Base-by-base conservation (phyloP, 441 rosid species). In the Viola pubescens region DNA sequence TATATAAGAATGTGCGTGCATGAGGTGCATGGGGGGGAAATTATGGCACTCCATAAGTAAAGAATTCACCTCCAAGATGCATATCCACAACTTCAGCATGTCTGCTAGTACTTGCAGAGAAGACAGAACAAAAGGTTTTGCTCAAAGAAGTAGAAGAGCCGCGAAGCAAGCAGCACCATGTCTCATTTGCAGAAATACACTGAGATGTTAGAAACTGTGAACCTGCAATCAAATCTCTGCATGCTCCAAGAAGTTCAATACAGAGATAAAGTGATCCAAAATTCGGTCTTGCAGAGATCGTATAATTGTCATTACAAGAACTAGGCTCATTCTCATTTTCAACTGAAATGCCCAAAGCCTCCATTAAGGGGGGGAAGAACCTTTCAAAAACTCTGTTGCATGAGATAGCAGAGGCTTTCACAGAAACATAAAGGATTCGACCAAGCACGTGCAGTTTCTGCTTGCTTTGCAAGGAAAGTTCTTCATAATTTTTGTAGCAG, bases 181-280 rank as follows among this genome's bases (percentile, higher is more conserved):
- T 64, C 70, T 79, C 83, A 51, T 77, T 70, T 12, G 60, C 73
- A 64, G 62, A 60, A 54, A 42, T 43, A 69, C 72, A 55, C 52
- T 59, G 64, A 43, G 70, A 58, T 51, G 56, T 52, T 51, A 43
- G 68, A 63, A 67, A 67, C 55, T 62, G 70, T 42, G 77, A 70
- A 58, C 58, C 70, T 47, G 68, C 46, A 53, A 51, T 64, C 73
- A 84, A 68, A 65, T 94, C 89, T 77, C 82, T 79, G 66, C 83
- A 81, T 60, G 95, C 88, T 69, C 72, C 73, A 69, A 89, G 86
- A 68, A 92, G 85, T 70, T 81, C 80, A 45, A 81, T 68, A 73
- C 82, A 76, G 56, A 89, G 82, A 76, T 80, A 84, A 64, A 86
- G 77, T 68, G 86, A 82, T 64, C 92, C 97, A 53, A 77, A 75